Evolutionary conservation across 371 early-diverging fungal species (phyloP), one percentile per base, ranked within the genome.

Genomic region (Syncephalis fuscata): DNA sequence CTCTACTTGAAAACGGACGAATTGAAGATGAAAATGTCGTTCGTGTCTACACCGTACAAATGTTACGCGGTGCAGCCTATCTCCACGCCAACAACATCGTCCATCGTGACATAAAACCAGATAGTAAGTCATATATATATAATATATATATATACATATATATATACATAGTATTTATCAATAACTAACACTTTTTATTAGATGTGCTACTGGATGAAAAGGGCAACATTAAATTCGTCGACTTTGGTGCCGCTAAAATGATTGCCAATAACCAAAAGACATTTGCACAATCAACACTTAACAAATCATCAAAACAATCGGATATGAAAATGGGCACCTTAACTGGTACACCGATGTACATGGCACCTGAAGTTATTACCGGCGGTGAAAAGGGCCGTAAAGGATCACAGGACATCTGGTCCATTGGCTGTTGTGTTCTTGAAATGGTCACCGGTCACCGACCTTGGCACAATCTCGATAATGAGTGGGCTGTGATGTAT

Each of bases 331-430:
- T 50, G 43, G 57, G 56, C 2, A 62, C 61, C 16, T 59, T 88
- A 48, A 78, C 86, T 1, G 96, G 98, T 16, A 98, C 98, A 7
- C 94, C 98, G 0, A 88, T 88, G 79, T 97, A 95, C 58, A 92
- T 97, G 88, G 91, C 93, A 3, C 97, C 97, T 3, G 94, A 93
- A 64, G 84, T 92, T 14, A 86, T 93, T 51, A 76, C 77, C n/a
- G 85, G 79, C 14, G 74, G 77, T n/a, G 76, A 74, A 26, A 70
- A 72, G 45, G 80, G 80, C 9, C 66, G 75, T 22, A 76, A 73
- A 52, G 88, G 88, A 1, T 76, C 85, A 10, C 82, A 84, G 74
- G 98, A 97, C 58, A 87, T 90, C 26, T 97, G 94, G 92, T 78
- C 89, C 3, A 58, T 93, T 20, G 98, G 92, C 16, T 88, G 96